Evolutionary conservation across 2,329 filamentous ascomycete species (phyloP).

Genomic region (Leptographium galeiforme): DNA sequence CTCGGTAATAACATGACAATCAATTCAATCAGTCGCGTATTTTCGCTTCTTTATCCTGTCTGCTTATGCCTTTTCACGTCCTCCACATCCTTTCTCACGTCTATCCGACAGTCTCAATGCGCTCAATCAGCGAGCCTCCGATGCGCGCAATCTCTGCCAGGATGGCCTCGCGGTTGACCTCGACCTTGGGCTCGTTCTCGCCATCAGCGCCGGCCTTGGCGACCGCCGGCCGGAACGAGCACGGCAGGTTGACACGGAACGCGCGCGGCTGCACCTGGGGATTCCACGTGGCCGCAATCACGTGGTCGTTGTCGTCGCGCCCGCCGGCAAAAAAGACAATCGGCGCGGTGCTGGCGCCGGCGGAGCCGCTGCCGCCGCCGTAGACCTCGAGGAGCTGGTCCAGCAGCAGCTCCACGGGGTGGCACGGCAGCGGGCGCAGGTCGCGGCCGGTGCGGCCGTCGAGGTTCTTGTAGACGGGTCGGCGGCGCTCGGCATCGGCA

Average conservation of each 20-base stretch:
- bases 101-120: slow-evolving; percentile 34
- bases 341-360: slow-evolving; percentile 25
- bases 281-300: slow-evolving; percentile 47
- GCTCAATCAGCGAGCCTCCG: slow-evolving; percentile 53
- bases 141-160: slow-evolving; percentile 60
- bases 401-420: slow-evolving; percentile 51
- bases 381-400: slow-evolving; percentile 56
- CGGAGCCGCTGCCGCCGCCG: slow-evolving; percentile 17
- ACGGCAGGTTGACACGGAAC: slow-evolving; percentile 60
- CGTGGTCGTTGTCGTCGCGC: slow-evolving; percentile 28
- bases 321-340: slow-evolving; percentile 70
- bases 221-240: slow-evolving; percentile 44
- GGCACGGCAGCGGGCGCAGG: slow-evolving; percentile 36
- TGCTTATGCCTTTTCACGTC: too few relatives aligned
- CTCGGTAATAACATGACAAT: too few relatives aligned
- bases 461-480: slow-evolving; percentile 67
- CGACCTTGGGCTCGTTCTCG: slow-evolving; percentile 27
- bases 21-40: too few relatives aligned
- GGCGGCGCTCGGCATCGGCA: slow-evolving; percentile 3
- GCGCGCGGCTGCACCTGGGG: slow-evolving; percentile 38
- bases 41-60: not conserved
- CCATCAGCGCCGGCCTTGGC: not conserved
- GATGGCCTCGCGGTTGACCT: slow-evolving; percentile 54
- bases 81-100: too few relatives aligned
- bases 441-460: slow-evolving; percentile 38